Percentiles rank a stretch among this genome's conserved stretches.
Evolutionary conservation across 2,329 filamentous ascomycete genomes (phyloP).

Genomic region (Penicillium sp.): DNA sequence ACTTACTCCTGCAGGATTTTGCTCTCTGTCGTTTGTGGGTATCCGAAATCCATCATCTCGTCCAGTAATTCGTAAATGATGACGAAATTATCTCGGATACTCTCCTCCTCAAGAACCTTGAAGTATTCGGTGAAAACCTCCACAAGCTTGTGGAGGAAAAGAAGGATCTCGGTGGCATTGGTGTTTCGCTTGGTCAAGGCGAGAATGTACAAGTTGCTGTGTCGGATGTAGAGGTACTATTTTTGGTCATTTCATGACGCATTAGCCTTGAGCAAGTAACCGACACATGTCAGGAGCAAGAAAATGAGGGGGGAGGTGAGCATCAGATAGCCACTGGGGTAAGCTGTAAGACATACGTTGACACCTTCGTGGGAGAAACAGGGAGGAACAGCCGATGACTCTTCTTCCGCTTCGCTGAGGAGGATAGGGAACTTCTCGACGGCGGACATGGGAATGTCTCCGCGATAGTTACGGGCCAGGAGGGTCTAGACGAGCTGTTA

Average conservation of each 20-base stretch:
- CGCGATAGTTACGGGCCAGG: slow-evolving; percentile 94
- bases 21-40: slow-evolving; percentile 94
- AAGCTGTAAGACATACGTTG: slow-evolving; percentile 60
- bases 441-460: slow-evolving; percentile 97
- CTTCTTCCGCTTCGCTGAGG: slow-evolving; percentile 96
- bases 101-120: slow-evolving; percentile 97
- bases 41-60: slow-evolving; percentile 99
- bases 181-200: slow-evolving; percentile 97
- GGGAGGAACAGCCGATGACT: slow-evolving; percentile 91
- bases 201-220: slow-evolving; percentile 98
- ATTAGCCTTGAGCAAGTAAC: slow-evolving; percentile 5
- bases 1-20: slow-evolving; percentile 90
- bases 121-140: slow-evolving; percentile 99
- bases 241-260: neutral
- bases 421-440: slow-evolving; percentile 97
- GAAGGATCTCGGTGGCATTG: slow-evolving; percentile 95
- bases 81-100: slow-evolving; percentile 98
- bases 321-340: slow-evolving; percentile 2
- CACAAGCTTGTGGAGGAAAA: slow-evolving; percentile 96
- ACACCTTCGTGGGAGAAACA: slow-evolving; percentile 99
- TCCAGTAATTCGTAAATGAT: slow-evolving; percentile 98
- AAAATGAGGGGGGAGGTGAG: slow-evolving; percentile 8
- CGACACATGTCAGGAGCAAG: neutral
- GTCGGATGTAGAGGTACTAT: slow-evolving; percentile 96
- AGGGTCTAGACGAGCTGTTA: slow-evolving; percentile 63